These are phyloP conservation scores for Grosmannia serpens DNA, from an alignment of 2,329 filamentous ascomycete genomes.

Conservation along the genomic window DNA sequence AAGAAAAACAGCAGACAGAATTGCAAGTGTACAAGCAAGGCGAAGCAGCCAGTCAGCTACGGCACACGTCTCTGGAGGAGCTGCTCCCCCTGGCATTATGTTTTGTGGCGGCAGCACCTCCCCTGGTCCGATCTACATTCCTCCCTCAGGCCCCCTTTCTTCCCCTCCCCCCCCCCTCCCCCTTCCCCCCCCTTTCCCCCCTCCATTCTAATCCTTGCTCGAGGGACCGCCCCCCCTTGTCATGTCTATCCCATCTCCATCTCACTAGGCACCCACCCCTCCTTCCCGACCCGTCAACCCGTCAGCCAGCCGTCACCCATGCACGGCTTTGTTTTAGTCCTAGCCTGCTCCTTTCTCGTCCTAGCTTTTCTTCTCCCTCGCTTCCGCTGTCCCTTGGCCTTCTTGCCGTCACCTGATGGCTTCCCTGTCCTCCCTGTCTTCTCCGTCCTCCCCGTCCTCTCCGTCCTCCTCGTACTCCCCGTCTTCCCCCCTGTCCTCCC, in stretches of 20 bases:
- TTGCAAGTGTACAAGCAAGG: conserved; percentile 1
- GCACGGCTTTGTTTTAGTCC: not conserved
- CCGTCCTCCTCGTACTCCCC: too few relatives aligned
- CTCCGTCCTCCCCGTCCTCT: too few relatives aligned
- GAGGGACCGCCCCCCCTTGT: not conserved
- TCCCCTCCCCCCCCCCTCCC: not conserved
- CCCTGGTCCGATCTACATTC: not conserved
- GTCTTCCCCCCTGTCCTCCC: not conserved
- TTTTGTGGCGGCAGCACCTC: too few relatives aligned
- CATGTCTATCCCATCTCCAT: not conserved
- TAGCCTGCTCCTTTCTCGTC: not conserved
- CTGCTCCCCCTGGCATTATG: not conserved
- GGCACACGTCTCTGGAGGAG: not conserved
- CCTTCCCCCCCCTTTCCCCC: not conserved
- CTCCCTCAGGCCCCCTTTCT: too few relatives aligned
- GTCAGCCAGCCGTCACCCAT: not conserved
- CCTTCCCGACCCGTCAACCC: not conserved
- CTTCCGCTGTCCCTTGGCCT: too few relatives aligned
- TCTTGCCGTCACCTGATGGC: too few relatives aligned
- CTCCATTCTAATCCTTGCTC: not conserved
- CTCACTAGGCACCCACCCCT: not conserved
- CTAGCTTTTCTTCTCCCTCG: conserved; percentile 13
- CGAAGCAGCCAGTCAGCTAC: not conserved
- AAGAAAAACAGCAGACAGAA: not conserved
- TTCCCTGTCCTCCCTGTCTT: too few relatives aligned